A percentile compares a stretch with the other conserved stretches of the same genome.
phyloP scores from a whole-genome alignment of 2,329 filamentous ascomycete genomes.

The Neoscytalidium dimidiatum region DNA sequence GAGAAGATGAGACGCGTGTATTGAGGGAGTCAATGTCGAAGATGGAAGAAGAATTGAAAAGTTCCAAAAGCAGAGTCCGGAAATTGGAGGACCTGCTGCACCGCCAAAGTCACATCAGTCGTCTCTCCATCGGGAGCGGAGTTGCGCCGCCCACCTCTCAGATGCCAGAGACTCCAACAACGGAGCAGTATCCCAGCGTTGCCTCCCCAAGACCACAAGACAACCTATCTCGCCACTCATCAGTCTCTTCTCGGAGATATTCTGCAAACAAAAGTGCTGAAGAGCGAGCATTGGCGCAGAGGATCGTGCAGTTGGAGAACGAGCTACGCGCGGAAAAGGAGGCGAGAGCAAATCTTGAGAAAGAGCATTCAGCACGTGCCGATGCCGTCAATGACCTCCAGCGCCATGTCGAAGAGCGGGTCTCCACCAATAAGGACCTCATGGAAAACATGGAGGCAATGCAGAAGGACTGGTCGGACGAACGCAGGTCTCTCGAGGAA shows the following conservation, averaged over 20 bases:
- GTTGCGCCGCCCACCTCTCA: slow-evolving; percentile 37
- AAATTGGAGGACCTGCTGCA: slow-evolving; percentile 91
- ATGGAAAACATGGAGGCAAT: slow-evolving; percentile 93
- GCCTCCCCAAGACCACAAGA: slow-evolving; percentile 40
- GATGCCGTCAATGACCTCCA: slow-evolving; percentile 62
- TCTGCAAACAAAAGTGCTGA: slow-evolving; percentile 62
- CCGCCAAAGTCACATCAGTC: slow-evolving; percentile 66
- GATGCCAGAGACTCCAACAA: slow-evolving; percentile 39
- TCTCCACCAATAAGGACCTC: slow-evolving; percentile 90
- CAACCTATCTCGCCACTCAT: slow-evolving; percentile 59
- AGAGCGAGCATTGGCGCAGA: slow-evolving; percentile 63
- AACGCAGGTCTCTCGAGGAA: slow-evolving; percentile 78
- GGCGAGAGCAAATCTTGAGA: slow-evolving; percentile 65
- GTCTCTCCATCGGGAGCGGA: slow-evolving; percentile 54
- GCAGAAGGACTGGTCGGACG: slow-evolving; percentile 82
- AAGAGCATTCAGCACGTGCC: slow-evolving; percentile 63
- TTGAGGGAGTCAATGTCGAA: slow-evolving; percentile 58
- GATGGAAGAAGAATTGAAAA: slow-evolving; percentile 66
- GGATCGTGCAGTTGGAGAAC: slow-evolving; percentile 70
- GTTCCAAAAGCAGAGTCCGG: slow-evolving; percentile 88
- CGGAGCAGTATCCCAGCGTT: slow-evolving; percentile 34
- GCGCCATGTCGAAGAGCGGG: slow-evolving; percentile 77
- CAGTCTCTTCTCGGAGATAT: slow-evolving; percentile 61
- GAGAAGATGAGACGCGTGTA: slow-evolving; percentile 75
- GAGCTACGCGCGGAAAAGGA: slow-evolving; percentile 77